Base-by-base conservation (phyloP, 2,329 filamentous ascomycete genomes). In the Cordyceps cateniannulata region DNA sequence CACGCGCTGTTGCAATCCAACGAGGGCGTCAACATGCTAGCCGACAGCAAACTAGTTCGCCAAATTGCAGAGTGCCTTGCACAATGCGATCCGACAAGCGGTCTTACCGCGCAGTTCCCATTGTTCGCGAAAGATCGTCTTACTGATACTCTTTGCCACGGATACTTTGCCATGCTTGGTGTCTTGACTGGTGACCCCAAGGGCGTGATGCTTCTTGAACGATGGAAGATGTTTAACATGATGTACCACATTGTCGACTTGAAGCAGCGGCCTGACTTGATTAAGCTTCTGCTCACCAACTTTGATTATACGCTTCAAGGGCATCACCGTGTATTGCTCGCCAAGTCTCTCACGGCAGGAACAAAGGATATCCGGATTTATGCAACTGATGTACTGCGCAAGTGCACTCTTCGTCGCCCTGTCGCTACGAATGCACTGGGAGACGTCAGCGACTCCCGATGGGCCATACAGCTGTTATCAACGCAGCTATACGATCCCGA, bases 161-260 rank as follows among this genome's bases (percentile, higher is more conserved):
- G 96, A 12, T 99, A 99, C 73, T 96, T 99, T 72, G 85, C 92
- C 16, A 91, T 99, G 79, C 78, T 99, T 2, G 96, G 95, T 8
- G 87, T 91, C 12, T 76, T 99, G 62, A 98, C 89, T 67, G 88
- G 88, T 58, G 91, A 96, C 68, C 77, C 83, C 0, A 90, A 88
- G 67, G 95, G 95, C 0, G 81, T 98, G 25, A 86, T 89, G 63
- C 93, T 99, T 76, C 84, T 99, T 70, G 93, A 98, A 72, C 82
- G 91, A 67, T 98, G 95, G 93, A 91, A 92, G 67, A 96, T 99
- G 82, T 93, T 97, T 76, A 98, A 98, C 74, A 99, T 99, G 91
- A 96, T 98, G 81, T 99, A 99, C 71, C 95, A 98, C 73, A 96
- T 99, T 63, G 84, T 97, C 62, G 93, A 98, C 69, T 80, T 96